Evolutionary conservation across 192 early-diverging fungal species (phyloP).

Genomic region (Backusella luteola): DNA sequence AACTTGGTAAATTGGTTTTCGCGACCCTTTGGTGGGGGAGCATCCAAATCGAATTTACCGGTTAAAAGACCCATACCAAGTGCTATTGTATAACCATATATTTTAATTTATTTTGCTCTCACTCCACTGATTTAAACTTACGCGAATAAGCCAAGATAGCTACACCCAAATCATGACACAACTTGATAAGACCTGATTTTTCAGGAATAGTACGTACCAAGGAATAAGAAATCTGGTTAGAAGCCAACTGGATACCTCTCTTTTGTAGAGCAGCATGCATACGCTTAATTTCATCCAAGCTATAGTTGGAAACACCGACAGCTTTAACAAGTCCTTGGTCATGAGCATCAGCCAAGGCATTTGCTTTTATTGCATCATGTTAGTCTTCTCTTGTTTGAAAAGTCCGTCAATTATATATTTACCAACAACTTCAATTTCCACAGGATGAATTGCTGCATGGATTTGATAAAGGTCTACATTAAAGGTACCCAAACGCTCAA

Average conservation of each 20-base stretch:
- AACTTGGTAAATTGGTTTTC: not conserved
- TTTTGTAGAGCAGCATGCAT: constrained; percentile 47
- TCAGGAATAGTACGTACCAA: constrained; percentile 54
- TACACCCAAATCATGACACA: constrained; percentile 74
- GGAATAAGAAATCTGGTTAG: constrained; percentile 49
- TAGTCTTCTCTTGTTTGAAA: not conserved
- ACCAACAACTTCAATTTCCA: constrained; percentile 43
- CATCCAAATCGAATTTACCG: constrained; percentile 7
- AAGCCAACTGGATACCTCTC: constrained; percentile 45
- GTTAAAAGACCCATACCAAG: constrained; percentile 20
- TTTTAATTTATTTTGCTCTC: not conserved
- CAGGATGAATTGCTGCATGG: constrained; percentile 46
- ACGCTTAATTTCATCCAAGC: constrained; percentile 32
- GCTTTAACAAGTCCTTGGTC: constrained; percentile 37
- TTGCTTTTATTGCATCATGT: constrained; percentile 18
- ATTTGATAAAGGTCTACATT: constrained; percentile 50
- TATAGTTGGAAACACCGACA: constrained; percentile 55
- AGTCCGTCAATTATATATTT: constrained; percentile 14
- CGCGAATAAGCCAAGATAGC: constrained; percentile 72
- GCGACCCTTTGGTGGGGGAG: not conserved
- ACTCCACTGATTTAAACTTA: constrained; percentile 46
- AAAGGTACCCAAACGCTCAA: constrained; percentile 43
- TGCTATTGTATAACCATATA: not conserved
- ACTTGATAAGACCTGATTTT: constrained; percentile 69
- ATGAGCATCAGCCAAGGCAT: constrained; percentile 46